phyloP scores from a whole-genome alignment of 2,329 filamentous ascomycete species.

The Leptosphaerulina australis region DNA sequence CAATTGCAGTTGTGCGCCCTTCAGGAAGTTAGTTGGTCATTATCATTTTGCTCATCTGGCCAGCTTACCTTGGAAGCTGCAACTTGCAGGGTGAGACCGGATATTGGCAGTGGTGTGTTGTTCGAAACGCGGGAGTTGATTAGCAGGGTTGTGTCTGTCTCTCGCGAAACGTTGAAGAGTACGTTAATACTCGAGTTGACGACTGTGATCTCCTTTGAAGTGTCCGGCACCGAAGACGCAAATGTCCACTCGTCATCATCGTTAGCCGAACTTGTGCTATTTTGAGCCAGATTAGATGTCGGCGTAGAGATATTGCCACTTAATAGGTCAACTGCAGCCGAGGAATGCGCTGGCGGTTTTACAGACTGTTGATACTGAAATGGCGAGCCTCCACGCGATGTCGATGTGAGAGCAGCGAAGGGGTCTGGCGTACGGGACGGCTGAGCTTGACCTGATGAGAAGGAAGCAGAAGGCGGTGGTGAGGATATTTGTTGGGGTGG shows the following conservation, averaged over 20 bases:
- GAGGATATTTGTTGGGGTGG: conserved; percentile 51
- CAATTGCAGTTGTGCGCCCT: conserved; percentile 82
- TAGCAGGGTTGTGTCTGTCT: conserved; percentile 63
- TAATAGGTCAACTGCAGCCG: conserved; percentile 45
- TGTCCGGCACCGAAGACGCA: conserved; percentile 79
- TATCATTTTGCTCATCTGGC: background rate
- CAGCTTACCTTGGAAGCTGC: conserved; percentile 83
- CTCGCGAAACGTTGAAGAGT: conserved; percentile 71
- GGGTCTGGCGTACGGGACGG: conserved; percentile 56
- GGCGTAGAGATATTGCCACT: conserved; percentile 40
- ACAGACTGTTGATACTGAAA: conserved; percentile 56
- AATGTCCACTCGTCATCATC: conserved; percentile 98
- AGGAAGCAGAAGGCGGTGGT: conserved; percentile 51
- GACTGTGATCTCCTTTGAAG: conserved; percentile 70
- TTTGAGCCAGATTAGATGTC: conserved; percentile 35
- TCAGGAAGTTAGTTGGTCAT: conserved; percentile 19
- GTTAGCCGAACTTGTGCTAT: conserved; percentile 60
- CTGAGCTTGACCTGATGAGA: conserved; percentile 45
- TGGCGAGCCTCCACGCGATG: conserved; percentile 57
- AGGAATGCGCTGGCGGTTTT: conserved; percentile 42
- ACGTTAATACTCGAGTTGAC: conserved; percentile 74
- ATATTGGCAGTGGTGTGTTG: conserved; percentile 70
- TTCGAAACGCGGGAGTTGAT: conserved; percentile 86
- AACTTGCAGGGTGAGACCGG: conserved; percentile 85
- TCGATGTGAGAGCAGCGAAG: conserved; percentile 64